These are phyloP conservation scores for Saturnispora quitensis DNA, from an alignment of 805 yeast species.

Conservation along the genomic window DNA sequence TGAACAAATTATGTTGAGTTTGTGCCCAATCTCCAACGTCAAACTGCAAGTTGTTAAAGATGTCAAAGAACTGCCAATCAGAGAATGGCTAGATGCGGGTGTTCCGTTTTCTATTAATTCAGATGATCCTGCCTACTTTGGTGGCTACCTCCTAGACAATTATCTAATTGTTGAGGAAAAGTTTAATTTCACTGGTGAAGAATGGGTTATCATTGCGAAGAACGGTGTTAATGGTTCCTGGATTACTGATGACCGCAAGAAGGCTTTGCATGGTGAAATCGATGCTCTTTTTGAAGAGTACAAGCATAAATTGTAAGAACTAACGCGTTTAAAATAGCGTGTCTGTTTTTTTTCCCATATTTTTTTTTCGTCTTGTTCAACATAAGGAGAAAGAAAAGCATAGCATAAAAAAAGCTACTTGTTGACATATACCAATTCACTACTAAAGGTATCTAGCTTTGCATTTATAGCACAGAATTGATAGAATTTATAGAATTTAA, in stretches of 20 bases:
- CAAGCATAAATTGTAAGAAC: conserved; percentile 8
- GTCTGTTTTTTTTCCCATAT: neutral
- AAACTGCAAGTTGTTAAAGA: conserved; percentile 65
- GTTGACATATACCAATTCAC: neutral
- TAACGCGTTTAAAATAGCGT: neutral
- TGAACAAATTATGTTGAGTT: conserved; percentile 48
- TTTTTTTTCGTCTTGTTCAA: neutral
- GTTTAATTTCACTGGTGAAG: conserved; percentile 50
- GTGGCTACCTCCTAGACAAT: conserved; percentile 76
- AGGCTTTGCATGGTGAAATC: conserved; percentile 34
- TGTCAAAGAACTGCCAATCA: conserved; percentile 59
- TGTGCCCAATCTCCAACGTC: conserved; percentile 74
- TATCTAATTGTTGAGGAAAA: conserved; percentile 55
- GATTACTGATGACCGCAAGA: conserved; percentile 51
- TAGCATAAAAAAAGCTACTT: neutral
- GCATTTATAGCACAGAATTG: neutral
- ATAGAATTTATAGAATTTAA: neutral
- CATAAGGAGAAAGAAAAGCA: neutral
- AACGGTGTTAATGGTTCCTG: conserved; percentile 68
- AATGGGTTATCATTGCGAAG: conserved; percentile 57
- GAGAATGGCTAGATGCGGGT: conserved; percentile 45
- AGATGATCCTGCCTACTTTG: conserved; percentile 77
- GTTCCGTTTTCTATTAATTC: conserved; percentile 72
- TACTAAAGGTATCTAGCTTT: neutral
- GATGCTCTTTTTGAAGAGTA: conserved; percentile 31